These are phyloP conservation scores for Coix lacrymajobi DNA, from an alignment of 176 grass and related monocot species.

Conservation along the genomic window DNA sequence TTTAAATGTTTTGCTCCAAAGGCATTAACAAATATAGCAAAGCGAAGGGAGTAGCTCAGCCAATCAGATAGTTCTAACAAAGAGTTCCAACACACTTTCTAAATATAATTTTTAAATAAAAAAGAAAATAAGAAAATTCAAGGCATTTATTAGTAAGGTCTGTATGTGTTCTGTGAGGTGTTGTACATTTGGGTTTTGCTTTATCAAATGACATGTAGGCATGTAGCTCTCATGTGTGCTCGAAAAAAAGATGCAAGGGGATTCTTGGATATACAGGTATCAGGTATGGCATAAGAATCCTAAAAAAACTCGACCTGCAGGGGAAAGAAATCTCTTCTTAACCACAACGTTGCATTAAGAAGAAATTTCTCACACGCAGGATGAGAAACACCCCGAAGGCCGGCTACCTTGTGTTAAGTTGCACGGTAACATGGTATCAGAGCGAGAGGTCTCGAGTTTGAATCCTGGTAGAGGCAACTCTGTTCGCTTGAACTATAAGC, in stretches of 20 bases:
- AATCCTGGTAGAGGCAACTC: no score
- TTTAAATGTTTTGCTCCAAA: not conserved
- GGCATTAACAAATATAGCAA: not conserved
- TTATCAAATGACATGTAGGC: not conserved
- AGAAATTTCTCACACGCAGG: no score
- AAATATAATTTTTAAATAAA: not conserved
- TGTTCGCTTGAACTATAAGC: no score
- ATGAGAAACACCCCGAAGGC: no score
- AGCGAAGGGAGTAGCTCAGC: not conserved
- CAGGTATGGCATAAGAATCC: not conserved
- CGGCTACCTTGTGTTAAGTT: no score
- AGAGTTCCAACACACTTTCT: not conserved
- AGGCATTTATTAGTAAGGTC: not conserved
- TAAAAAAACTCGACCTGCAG: not conserved
- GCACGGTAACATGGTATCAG: no score
- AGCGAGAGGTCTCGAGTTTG: no score
- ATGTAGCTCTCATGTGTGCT: not conserved
- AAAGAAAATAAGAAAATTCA: not conserved
- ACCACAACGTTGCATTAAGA: not conserved
- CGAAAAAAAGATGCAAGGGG: not conserved
- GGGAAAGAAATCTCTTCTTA: no score
- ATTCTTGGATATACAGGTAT: not conserved
- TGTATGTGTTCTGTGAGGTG: not conserved
- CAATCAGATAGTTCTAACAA: conserved; percentile 4
- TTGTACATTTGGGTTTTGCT: not conserved